These are phyloP conservation scores for Fraxinus greggii DNA, from an alignment of 305 asterid genomes.

Conservation along the genomic window DNA sequence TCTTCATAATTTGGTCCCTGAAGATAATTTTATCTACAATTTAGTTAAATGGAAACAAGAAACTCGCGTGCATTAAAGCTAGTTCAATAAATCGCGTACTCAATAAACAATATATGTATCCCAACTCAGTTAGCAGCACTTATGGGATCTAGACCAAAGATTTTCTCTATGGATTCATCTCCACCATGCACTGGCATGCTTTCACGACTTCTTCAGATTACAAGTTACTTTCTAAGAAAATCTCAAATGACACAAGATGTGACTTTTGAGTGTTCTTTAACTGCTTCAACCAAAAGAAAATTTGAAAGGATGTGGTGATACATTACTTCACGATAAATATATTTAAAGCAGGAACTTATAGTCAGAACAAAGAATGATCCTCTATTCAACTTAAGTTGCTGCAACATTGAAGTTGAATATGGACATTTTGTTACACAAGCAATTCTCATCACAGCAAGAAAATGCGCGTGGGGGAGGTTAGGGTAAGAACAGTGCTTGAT, in stretches of 20 bases:
- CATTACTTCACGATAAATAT: not conserved
- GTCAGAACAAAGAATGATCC: not conserved
- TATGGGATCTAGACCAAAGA: not conserved
- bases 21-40: slow-evolving; percentile 14
- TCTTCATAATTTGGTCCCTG: slow-evolving; percentile 77
- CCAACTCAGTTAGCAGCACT: not conserved
- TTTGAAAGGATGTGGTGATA: not conserved
- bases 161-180: not conserved
- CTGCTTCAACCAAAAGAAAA: not conserved
- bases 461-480: not conserved
- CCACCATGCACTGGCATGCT: not conserved
- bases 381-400: not conserved
- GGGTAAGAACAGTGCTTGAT: not conserved
- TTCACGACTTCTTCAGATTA: not conserved
- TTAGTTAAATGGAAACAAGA: slow-evolving; percentile 9
- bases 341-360: not conserved
- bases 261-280: not conserved
- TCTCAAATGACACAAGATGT: not conserved
- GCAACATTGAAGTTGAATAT: not conserved
- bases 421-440: not conserved
- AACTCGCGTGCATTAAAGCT: not conserved
- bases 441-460: not conserved
- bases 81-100: slow-evolving; percentile 7
- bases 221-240: not conserved
- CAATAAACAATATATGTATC: not conserved